Evolutionary conservation across 192 early-diverging fungal species (phyloP).

Genomic region (Umbelopsis isabellina): DNA sequence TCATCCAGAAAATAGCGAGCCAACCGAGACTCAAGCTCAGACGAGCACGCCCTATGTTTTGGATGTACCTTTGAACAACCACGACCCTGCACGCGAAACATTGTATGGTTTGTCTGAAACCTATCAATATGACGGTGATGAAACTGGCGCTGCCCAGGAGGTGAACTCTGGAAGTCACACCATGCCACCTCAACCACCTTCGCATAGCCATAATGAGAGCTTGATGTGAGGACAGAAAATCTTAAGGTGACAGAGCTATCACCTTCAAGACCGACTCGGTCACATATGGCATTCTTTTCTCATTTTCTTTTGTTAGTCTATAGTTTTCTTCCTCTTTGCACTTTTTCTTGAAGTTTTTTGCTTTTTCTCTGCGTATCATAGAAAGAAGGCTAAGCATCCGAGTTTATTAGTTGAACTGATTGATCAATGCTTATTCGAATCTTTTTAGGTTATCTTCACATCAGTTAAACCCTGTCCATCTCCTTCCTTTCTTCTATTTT

Average conservation of each 20-base stretch:
- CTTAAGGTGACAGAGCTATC: no score
- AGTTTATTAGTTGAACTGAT: constrained; percentile 5
- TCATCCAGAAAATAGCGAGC: not conserved
- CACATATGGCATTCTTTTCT: no score
- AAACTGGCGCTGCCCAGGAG: constrained; percentile 2
- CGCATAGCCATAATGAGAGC: not conserved
- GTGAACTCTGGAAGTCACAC: constrained; percentile 8
- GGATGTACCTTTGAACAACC: not conserved
- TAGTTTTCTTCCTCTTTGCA: not conserved
- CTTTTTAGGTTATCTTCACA: not conserved
- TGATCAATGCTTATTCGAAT: constrained; percentile 1
- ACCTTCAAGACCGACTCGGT: no score
- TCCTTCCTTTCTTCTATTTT: not conserved
- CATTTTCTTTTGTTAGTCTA: no score
- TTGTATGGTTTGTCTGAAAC: constrained; percentile 18
- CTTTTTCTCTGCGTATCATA: constrained; percentile 6
- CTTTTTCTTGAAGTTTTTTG: not conserved
- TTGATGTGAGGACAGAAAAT: constrained; percentile 4
- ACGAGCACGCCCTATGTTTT: not conserved
- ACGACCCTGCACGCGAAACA: constrained; percentile 22
- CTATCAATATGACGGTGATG: constrained; percentile 18
- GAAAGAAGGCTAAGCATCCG: not conserved
- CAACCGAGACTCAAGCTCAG: not conserved
- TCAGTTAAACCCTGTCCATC: no score
- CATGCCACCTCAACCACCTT: not conserved